These are phyloP conservation scores for Lathyrus aphaca DNA, from an alignment of 306 rosid genomes.

Conservation along the genomic window DNA sequence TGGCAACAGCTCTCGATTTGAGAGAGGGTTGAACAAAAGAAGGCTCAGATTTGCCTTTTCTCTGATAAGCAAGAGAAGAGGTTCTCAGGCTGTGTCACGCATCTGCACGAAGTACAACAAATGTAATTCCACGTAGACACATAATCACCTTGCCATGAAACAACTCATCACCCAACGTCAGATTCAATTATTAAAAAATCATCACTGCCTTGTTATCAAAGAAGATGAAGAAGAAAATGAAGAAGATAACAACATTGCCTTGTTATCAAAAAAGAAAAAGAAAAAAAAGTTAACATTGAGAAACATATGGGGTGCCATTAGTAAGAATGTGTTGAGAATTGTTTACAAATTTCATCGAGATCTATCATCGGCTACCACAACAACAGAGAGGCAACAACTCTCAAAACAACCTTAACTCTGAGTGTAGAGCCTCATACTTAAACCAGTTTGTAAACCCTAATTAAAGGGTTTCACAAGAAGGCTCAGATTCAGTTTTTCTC, in stretches of 20 bases:
- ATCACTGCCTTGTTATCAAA: constrained; percentile 35
- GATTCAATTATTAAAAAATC: constrained; percentile 30
- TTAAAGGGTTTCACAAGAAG: background rate
- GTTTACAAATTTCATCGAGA: background rate
- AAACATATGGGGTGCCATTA: background rate
- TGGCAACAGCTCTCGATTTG: background rate
- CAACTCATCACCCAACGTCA: constrained; percentile 29
- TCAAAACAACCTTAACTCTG: background rate
- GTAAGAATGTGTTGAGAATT: background rate
- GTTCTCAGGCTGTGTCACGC: constrained; percentile 22
- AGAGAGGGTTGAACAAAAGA: background rate
- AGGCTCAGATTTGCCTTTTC: constrained; percentile 48
- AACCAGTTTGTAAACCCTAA: constrained; percentile 24
- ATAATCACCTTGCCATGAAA: constrained; percentile 32
- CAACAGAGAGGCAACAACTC: constrained; percentile 1
- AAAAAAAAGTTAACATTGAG: background rate
- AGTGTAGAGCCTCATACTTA: constrained; percentile 37
- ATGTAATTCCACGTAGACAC: constrained; percentile 15
- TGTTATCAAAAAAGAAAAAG: background rate
- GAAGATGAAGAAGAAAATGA: background rate
- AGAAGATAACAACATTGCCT: background rate
- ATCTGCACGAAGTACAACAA: constrained; percentile 17
- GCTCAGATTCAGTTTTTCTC: constrained; percentile 36
- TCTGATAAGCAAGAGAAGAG: constrained; percentile 14
- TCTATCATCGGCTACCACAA: background rate